Evolutionary conservation across 257 asterid species (phyloP).

Genomic region (Ocimum tenuiflorum): DNA sequence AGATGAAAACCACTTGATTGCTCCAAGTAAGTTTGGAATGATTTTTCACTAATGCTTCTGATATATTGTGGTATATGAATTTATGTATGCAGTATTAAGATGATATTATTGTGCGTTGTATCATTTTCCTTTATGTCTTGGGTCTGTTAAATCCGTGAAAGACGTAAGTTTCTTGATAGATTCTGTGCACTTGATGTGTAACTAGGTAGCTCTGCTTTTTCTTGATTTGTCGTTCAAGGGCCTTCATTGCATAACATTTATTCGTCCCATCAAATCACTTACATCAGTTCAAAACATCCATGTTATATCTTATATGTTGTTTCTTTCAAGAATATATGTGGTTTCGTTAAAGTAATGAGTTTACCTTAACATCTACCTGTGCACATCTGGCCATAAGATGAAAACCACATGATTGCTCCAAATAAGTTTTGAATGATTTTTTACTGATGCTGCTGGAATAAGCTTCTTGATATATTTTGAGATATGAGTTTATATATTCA

Average conservation of each 20-base stretch:
- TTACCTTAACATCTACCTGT: not conserved
- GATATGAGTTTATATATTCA: not conserved
- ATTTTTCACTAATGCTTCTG: not conserved
- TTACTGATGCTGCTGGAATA: not conserved
- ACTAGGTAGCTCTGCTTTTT: no score
- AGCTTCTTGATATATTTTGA: not conserved
- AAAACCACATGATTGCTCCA: not conserved
- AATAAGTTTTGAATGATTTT: not conserved
- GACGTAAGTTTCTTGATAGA: no score
- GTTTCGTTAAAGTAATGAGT: not conserved
- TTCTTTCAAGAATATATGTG: not conserved
- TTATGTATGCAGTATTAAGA: not conserved
- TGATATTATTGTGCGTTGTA: no score
- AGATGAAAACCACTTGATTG: not conserved
- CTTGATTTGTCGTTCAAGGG: no score
- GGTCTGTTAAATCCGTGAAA: no score
- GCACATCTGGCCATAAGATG: not conserved
- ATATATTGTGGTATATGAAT: not conserved
- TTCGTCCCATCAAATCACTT: no score
- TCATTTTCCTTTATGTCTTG: no score
- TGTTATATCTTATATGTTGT: no score
- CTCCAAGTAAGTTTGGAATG: not conserved
- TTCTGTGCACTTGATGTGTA: no score
- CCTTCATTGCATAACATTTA: no score
- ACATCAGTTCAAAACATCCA: no score